These are phyloP conservation scores for Botrytis tulipae DNA, from an alignment of 2,329 filamentous ascomycete genomes.

Conservation along the genomic window DNA sequence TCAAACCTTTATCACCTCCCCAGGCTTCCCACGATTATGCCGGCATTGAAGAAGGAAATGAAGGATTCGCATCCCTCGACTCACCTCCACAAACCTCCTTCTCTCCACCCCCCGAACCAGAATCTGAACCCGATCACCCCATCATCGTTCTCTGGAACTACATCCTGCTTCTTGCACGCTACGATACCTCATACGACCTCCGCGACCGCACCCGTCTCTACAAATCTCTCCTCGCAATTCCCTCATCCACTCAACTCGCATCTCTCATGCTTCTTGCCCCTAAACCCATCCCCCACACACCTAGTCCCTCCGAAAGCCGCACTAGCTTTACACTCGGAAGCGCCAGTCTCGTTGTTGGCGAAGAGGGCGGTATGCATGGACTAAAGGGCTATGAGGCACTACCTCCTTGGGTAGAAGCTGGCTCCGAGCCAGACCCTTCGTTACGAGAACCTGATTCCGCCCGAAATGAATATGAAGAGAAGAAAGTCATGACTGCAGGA, in stretches of 20 bases:
- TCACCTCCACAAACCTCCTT: slow-evolving; percentile 25
- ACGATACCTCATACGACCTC: slow-evolving; percentile 92
- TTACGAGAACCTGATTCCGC: slow-evolving; percentile 61
- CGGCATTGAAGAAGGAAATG: slow-evolving; percentile 27
- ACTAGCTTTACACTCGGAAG: slow-evolving; percentile 79
- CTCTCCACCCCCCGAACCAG: slow-evolving; percentile 23
- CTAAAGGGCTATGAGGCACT: slow-evolving; percentile 75
- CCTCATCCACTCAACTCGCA: slow-evolving; percentile 75
- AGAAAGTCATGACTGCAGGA: slow-evolving; percentile 53
- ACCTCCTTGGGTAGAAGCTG: slow-evolving; percentile 80
- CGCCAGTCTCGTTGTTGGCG: slow-evolving; percentile 79
- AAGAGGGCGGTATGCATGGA: slow-evolving; percentile 69
- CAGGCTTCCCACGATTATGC: slow-evolving; percentile 33
- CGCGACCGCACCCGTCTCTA: slow-evolving; percentile 89
- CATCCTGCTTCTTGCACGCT: slow-evolving; percentile 78
- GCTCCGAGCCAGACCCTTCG: slow-evolving; percentile 73
- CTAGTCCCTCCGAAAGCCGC: slow-evolving; percentile 81
- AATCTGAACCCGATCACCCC: slow-evolving; percentile 53
- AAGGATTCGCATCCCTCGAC: slow-evolving; percentile 33
- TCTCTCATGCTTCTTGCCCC: slow-evolving; percentile 88
- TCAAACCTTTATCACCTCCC: slow-evolving; percentile 32
- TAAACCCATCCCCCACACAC: slow-evolving; percentile 88
- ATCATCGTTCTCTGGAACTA: slow-evolving; percentile 82
- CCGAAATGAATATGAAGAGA: slow-evolving; percentile 42
- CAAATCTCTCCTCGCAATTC: slow-evolving; percentile 75